Evolutionary conservation across 2,329 filamentous ascomycete species (phyloP).

Genomic region (Cordyceps tenuipes): DNA sequence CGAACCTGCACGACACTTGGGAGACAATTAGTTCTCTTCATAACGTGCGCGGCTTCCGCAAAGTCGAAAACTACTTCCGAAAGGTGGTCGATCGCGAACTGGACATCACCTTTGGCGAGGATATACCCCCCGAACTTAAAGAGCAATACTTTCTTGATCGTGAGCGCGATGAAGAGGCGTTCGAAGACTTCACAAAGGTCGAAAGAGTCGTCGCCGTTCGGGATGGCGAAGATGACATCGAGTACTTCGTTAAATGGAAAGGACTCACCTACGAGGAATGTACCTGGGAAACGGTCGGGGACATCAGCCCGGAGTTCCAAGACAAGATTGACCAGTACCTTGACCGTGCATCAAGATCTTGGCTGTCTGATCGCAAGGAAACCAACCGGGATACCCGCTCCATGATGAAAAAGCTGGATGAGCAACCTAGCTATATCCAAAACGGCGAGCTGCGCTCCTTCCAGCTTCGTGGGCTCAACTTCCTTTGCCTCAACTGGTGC

Average conservation of each 20-base stretch:
- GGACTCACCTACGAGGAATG: slow-evolving; percentile 86
- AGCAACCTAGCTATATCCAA: slow-evolving; percentile 78
- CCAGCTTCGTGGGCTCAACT: slow-evolving; percentile 90
- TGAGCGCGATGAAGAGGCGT: slow-evolving; percentile 79
- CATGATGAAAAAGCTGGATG: slow-evolving; percentile 63
- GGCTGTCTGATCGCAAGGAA: slow-evolving; percentile 71
- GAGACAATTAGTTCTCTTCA: slow-evolving; percentile 68
- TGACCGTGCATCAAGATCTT: slow-evolving; percentile 72
- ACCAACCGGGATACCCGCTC: slow-evolving; percentile 67
- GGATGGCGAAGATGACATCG: slow-evolving; percentile 68
- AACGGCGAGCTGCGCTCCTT: slow-evolving; percentile 84
- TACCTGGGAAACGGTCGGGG: slow-evolving; percentile 78
- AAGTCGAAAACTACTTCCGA: slow-evolving; percentile 90
- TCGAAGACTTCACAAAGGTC: slow-evolving; percentile 84
- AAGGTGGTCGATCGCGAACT: slow-evolving; percentile 76
- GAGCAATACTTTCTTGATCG: slow-evolving; percentile 95
- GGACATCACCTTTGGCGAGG: slow-evolving; percentile 65
- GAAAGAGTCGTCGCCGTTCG: slow-evolving; percentile 84
- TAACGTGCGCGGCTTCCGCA: slow-evolving; percentile 74
- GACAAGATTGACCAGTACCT: slow-evolving; percentile 86
- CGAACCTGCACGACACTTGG: slow-evolving; percentile 94
- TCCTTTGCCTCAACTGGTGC: slow-evolving; percentile 93
- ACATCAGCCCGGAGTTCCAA: slow-evolving; percentile 73
- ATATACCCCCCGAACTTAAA: slow-evolving; percentile 73
- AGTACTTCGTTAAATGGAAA: slow-evolving; percentile 97